Conservation (phyloP, 192 early-diverging fungal genomes). For the Mortierella alpina region DNA sequence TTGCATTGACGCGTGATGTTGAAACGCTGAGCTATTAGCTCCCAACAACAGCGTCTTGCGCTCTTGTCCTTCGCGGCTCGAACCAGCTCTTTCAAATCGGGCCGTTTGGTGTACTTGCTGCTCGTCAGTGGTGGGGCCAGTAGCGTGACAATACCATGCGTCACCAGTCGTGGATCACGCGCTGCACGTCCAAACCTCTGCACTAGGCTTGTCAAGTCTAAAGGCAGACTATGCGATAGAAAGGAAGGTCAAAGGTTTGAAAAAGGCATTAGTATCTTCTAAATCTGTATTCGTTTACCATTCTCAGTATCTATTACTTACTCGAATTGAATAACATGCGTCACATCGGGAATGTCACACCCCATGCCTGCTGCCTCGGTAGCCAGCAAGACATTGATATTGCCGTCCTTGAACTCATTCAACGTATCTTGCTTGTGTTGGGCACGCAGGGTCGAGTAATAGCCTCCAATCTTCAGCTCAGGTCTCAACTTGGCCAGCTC, state of each 20-base stretch:
- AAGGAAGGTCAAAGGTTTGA: no score
- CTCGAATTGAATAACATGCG: conserved; percentile 19
- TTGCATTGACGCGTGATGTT: neutral
- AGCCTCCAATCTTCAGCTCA: conserved; percentile 5
- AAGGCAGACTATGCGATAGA: conserved; percentile 11
- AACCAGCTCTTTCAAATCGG: conserved; percentile 8
- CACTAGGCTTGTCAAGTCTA: conserved; percentile 15
- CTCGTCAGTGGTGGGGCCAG: no score
- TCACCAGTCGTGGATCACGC: neutral
- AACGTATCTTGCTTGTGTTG: neutral
- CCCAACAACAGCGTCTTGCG: conserved; percentile 1
- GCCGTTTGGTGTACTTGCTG: neutral
- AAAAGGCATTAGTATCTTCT: no score
- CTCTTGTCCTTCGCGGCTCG: neutral
- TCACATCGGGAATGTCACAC: conserved; percentile 13
- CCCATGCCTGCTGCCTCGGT: conserved; percentile 21
- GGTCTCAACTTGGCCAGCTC: neutral
- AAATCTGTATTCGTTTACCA: neutral
- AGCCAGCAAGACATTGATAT: conserved; percentile 8
- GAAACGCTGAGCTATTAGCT: conserved; percentile 11
- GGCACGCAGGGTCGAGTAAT: neutral
- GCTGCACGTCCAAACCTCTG: conserved; percentile 23
- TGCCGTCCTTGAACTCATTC: neutral
- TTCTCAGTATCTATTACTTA: neutral
- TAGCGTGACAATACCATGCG: no score